Evolutionary conservation across 2,329 filamentous ascomycete genomes (phyloP).

Genomic region (Colletotrichum acutatum): DNA sequence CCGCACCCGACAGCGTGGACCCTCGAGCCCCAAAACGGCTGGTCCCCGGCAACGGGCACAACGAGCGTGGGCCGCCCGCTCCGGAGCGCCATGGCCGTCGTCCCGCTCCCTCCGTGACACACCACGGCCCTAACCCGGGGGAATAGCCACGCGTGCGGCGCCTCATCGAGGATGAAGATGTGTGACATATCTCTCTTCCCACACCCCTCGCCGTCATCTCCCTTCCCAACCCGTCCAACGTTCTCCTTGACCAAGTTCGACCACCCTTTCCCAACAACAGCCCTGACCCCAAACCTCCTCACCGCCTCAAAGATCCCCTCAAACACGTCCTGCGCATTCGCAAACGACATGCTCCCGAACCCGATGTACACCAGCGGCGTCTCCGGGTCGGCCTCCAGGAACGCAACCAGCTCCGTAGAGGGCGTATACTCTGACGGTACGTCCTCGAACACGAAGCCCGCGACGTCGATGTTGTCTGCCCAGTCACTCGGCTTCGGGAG

Average conservation of each 20-base stretch:
- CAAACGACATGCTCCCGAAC: slow-evolving; percentile 47
- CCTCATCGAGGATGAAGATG: slow-evolving; percentile 25
- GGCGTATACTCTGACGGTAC: slow-evolving; percentile 55
- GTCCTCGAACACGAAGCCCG: slow-evolving; percentile 66
- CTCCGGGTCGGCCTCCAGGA: slow-evolving; percentile 41
- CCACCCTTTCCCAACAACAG: slow-evolving; percentile 22
- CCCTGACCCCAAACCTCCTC: slow-evolving; percentile 9
- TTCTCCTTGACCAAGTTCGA: background rate
- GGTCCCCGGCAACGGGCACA: slow-evolving; percentile 30
- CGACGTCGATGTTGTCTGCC: slow-evolving; percentile 63
- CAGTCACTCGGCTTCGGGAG: slow-evolving; percentile 65
- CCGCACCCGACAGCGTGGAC: slow-evolving; percentile 15
- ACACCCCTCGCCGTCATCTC: background rate
- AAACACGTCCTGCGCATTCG: slow-evolving; percentile 6
- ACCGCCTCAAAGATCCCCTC: background rate
- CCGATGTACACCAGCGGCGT: slow-evolving; percentile 46
- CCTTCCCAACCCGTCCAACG: background rate
- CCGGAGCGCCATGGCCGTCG: slow-evolving; percentile 28
- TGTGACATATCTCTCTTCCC: background rate
- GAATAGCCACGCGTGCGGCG: slow-evolving; percentile 32
- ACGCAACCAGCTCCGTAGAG: slow-evolving; percentile 47
- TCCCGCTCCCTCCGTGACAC: slow-evolving; percentile 30
- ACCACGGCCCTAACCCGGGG: slow-evolving; percentile 28
- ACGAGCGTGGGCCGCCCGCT: slow-evolving; percentile 28
- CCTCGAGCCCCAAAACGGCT: slow-evolving; percentile 29